Percentiles rank a stretch among this genome's conserved stretches.
phyloP scores from a whole-genome alignment of 2,329 filamentous ascomycete species.

The Claviceps humidiphila region DNA sequence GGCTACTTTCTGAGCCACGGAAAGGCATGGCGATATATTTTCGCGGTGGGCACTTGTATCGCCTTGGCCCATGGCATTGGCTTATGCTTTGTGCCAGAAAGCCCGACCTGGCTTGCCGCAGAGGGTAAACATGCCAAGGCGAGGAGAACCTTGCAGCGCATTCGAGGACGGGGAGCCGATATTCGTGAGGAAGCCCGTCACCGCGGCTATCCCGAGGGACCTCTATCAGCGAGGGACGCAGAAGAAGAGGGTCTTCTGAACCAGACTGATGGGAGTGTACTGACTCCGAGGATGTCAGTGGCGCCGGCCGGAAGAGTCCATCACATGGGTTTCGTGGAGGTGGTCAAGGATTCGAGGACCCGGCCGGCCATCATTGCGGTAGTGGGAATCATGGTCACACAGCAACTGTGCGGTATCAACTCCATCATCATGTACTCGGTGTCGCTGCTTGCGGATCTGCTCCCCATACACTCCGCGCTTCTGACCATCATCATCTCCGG shows the following conservation, averaged over 20 bases:
- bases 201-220: constrained; percentile 34
- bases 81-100: constrained; percentile 70
- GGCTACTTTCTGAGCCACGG: constrained; percentile 79
- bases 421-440: constrained; percentile 98
- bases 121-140: constrained; percentile 49
- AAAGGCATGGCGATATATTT: constrained; percentile 69
- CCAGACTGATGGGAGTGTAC: constrained; percentile 12
- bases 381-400: constrained; percentile 79
- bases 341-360: constrained; percentile 53
- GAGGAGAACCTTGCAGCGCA: constrained; percentile 54
- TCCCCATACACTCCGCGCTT: constrained; percentile 68
- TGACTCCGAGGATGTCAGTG: constrained; percentile 2
- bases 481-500: constrained; percentile 79
- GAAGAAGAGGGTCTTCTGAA: constrained; percentile 62
- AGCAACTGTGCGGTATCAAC: constrained; percentile 91
- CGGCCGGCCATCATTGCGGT: constrained; percentile 69
- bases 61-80: constrained; percentile 55
- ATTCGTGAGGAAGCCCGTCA: constrained; percentile 59
- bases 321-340: constrained; percentile 49
- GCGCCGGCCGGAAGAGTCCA: not conserved
- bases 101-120: constrained; percentile 72
- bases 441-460: constrained; percentile 65
- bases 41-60: constrained; percentile 59
- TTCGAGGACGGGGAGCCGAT: constrained; percentile 56
- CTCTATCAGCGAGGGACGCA: constrained; percentile 20